A percentile compares a stretch with the other conserved stretches of the same genome.
Conservation (phyloP, 306 rosid genomes). For the Luffa acutangula region DNA sequence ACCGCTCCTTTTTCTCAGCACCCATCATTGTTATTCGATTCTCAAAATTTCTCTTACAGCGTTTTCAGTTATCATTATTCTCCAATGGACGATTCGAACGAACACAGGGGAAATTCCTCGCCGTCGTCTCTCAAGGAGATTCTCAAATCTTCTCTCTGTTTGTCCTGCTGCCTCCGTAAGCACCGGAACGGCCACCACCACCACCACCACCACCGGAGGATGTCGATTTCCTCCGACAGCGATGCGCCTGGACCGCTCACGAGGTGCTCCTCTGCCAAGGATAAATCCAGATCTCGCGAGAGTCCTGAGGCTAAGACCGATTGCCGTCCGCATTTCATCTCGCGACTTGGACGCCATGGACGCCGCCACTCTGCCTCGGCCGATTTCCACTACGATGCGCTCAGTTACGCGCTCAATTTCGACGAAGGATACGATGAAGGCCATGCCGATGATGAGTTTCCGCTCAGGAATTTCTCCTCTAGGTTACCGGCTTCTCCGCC, state of each 20-base stretch:
- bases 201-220: neutral
- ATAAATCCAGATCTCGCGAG: conserved; percentile 24
- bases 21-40: neutral
- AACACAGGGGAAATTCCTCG: neutral
- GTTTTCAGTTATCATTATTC: conserved; percentile 1
- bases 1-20: neutral
- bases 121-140: neutral
- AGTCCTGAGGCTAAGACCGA: conserved; percentile 24
- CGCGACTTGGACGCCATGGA: conserved; percentile 32
- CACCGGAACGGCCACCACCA: conserved; percentile 6
- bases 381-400: conserved; percentile 57
- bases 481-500: conserved; percentile 33
- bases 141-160: conserved; percentile 9
- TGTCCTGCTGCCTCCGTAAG: conserved; percentile 2
- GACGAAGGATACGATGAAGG: conserved; percentile 35
- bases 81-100: conserved; percentile 3
- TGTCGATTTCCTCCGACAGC: neutral
- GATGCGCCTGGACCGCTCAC: conserved; percentile 12
- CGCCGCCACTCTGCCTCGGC: conserved; percentile 48
- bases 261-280: conserved; percentile 25
- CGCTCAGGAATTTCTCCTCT: conserved; percentile 31
- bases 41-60: conserved; percentile 10
- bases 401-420: conserved; percentile 59
- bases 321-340: conserved; percentile 35
- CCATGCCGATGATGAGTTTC: conserved; percentile 15